phyloP scores from a whole-genome alignment of 805 yeast genomes.

The Suhomyces kilbournensis region DNA sequence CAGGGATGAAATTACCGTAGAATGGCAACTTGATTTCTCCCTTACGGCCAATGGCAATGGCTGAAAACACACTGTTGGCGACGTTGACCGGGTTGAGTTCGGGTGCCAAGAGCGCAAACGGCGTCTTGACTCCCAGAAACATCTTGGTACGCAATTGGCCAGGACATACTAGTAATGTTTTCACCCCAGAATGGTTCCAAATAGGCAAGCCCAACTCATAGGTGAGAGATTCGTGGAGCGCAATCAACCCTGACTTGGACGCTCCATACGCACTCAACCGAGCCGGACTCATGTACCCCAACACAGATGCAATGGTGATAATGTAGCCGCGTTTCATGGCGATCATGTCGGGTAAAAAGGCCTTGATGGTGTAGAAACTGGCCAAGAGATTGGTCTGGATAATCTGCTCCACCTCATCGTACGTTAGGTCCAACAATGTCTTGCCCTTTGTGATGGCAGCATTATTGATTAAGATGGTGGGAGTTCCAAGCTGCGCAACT shows the following conservation, averaged over 20 bases:
- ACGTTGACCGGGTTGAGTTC: slow-evolving; percentile 67
- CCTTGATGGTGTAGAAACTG: slow-evolving; percentile 64
- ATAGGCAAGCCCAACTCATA: slow-evolving; percentile 61
- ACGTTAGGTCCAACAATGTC: slow-evolving; percentile 49
- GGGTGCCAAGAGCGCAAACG: slow-evolving; percentile 76
- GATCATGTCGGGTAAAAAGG: slow-evolving; percentile 74
- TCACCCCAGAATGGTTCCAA: slow-evolving; percentile 49
- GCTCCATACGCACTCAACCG: slow-evolving; percentile 84
- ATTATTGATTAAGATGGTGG: slow-evolving; percentile 74
- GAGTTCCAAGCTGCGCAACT: slow-evolving; percentile 48
- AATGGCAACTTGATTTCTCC: slow-evolving; percentile 74
- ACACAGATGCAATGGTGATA: slow-evolving; percentile 77
- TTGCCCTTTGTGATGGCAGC: slow-evolving; percentile 75
- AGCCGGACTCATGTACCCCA: slow-evolving; percentile 86
- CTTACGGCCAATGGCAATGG: slow-evolving; percentile 57
- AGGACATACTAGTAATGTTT: slow-evolving; percentile 76
- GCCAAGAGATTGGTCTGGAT: slow-evolving; percentile 69
- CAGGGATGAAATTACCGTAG: slow-evolving; percentile 72
- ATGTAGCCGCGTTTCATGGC: slow-evolving; percentile 62
- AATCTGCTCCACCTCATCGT: slow-evolving; percentile 58
- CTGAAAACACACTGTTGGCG: slow-evolving; percentile 54
- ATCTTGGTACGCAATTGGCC: slow-evolving; percentile 79
- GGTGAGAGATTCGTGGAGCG: slow-evolving; percentile 77
- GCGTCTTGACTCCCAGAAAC: slow-evolving; percentile 74
- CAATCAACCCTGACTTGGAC: slow-evolving; percentile 80